These are phyloP conservation scores for Aspergillus chevalieri DNA, from an alignment of 2,329 filamentous ascomycete genomes.

Conservation along the genomic window DNA sequence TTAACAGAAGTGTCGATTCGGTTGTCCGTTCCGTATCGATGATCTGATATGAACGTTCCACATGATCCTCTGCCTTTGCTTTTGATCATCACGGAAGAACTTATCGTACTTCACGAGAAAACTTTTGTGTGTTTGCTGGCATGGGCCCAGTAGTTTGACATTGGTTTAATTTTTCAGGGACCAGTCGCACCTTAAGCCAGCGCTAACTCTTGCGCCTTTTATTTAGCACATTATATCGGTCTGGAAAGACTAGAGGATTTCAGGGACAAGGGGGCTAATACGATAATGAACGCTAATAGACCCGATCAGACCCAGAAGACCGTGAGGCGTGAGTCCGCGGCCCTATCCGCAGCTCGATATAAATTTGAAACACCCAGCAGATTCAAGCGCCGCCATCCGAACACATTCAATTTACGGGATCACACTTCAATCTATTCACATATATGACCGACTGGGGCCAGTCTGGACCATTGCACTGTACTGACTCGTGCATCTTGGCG, in stretches of 20 bases:
- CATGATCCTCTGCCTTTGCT: not conserved
- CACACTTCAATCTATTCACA: not conserved
- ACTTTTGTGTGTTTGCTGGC: too few species aligned
- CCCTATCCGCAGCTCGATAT: not conserved
- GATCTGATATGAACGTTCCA: not conserved
- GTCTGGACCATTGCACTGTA: not conserved
- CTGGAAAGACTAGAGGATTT: too few species aligned
- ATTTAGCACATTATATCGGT: too few species aligned
- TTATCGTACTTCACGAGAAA: too few species aligned
- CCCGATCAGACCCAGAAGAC: too few species aligned
- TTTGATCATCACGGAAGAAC: too few species aligned
- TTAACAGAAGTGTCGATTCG: not conserved
- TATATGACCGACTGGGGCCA: not conserved
- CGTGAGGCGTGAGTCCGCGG: not conserved
- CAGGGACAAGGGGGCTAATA: too few species aligned
- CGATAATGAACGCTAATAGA: too few species aligned
- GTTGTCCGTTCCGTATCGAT: not conserved
- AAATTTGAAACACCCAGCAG: not conserved
- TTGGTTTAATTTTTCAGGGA: too few species aligned
- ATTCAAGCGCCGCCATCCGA: not conserved
- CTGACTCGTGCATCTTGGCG: not conserved
- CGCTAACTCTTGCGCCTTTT: too few species aligned
- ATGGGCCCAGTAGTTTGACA: too few species aligned
- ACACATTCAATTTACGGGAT: not conserved
- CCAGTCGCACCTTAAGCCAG: too few species aligned